Evolutionary conservation across 1,139 yeast species (phyloP), one percentile per base, ranked within the genome.

Genomic region (Taphrina communis): DNA sequence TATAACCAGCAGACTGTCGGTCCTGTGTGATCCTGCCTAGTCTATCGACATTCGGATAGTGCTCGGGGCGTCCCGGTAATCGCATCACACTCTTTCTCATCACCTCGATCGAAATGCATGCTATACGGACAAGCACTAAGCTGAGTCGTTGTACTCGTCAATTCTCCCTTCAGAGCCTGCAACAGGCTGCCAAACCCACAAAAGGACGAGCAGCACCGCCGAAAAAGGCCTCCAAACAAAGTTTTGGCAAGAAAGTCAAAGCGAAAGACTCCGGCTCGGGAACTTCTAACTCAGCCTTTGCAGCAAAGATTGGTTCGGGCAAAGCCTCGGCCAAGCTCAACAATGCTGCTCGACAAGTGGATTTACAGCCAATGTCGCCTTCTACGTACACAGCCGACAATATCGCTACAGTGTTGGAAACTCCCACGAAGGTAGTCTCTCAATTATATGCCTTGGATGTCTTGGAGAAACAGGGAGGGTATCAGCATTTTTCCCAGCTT

Each of bases 401-500:
- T 21, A 36, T 50, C 11, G 69, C 65, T 19, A 35, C 38, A 12
- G 56, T 68, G 31, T 66, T 66, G 35, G 60, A 63, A 38, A 59
- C 60, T 25, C 70, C 70, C 7, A 38, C 39, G 19, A 46, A 44
- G 11, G 53, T 65, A 8, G 42, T 56, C 12, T 31, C 48, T 12
- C 59, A 70, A 41, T 52, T 70, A n/a, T 50, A 50, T 19, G 48
- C 66, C 8, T 48, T 70, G 44, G 71, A 66, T 21, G 62, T 67
- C 17, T 12, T 70, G 25, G 58, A 61, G 17, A 42, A 36, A 14
- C 66, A 62, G 12, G 69, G 56, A 51, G 51, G 58, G 12, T 53
- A 57, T 35, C 68, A 70, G 38, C 57, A 48, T 48, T 70, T 70
- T 25, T 31, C 69, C 11, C 69, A 56, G 21, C 52, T 59, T 12